Percentiles rank a stretch among this genome's conserved stretches.
Evolutionary conservation across 331 rosid genomes (phyloP).

Genomic region (Rosa hybrid): DNA sequence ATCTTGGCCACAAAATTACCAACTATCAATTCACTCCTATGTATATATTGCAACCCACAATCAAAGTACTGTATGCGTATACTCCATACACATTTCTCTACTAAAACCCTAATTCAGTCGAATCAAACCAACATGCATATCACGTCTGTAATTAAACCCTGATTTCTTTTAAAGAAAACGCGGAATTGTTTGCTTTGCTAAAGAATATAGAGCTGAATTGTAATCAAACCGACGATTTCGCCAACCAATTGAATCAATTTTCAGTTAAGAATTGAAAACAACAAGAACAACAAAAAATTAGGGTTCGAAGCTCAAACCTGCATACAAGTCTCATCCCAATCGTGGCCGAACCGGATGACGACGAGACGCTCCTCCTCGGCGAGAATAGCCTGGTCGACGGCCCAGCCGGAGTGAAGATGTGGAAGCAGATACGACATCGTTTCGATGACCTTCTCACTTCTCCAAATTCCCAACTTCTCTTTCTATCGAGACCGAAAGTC

Average conservation of each 20-base stretch:
- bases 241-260: background rate
- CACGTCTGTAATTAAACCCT: background rate
- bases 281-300: background rate
- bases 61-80: background rate
- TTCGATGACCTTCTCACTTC: background rate
- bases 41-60: background rate
- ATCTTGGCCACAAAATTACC: background rate
- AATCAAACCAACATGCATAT: background rate
- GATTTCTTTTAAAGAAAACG: background rate
- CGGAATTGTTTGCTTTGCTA: background rate
- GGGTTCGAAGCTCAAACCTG: slow-evolving; percentile 38
- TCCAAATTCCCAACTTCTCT: background rate
- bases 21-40: background rate
- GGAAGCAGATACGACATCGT: slow-evolving; percentile 71
- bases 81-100: background rate
- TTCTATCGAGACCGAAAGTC: background rate
- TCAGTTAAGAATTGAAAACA: background rate
- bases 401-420: slow-evolving; percentile 75
- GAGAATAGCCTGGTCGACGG: slow-evolving; percentile 75
- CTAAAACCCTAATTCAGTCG: background rate
- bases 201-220: too few relatives aligned
- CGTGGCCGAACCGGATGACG: slow-evolving; percentile 66
- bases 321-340: slow-evolving; percentile 85
- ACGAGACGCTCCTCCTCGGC: slow-evolving; percentile 71
- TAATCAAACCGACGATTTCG: background rate